Evolutionary conservation across 2,329 filamentous ascomycete genomes (phyloP).

Genomic region (Berkeleyomyces rouxiae): DNA sequence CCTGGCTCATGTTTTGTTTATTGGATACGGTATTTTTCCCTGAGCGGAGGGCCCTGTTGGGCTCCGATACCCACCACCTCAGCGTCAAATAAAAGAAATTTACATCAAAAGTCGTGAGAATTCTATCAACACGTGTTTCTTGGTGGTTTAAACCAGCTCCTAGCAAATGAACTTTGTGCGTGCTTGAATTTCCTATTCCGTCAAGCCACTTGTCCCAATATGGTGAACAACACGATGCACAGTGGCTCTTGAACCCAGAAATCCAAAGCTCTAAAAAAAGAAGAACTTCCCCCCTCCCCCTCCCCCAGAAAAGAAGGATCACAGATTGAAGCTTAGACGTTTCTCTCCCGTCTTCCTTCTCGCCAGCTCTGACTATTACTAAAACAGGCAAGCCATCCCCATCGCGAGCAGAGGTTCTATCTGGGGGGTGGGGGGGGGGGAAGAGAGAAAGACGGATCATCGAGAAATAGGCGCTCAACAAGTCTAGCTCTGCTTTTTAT

Average conservation of each 20-base stretch:
- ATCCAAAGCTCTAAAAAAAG: background rate
- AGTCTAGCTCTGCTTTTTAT: background rate
- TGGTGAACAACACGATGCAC: background rate
- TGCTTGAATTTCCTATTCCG: background rate
- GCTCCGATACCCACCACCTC: no score
- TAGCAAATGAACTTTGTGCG: no score
- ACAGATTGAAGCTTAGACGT: background rate
- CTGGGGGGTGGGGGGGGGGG: no score
- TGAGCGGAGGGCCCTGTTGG: no score
- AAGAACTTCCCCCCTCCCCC: background rate
- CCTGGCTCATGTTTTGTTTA: no score
- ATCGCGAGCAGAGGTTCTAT: background rate
- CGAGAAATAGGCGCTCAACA: background rate
- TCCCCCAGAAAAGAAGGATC: background rate
- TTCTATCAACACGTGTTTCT: constrained; percentile 17
- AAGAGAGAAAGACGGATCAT: no score
- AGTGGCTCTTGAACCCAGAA: background rate
- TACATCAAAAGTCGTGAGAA: background rate
- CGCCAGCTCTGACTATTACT: background rate
- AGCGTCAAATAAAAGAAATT: no score
- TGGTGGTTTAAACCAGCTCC: no score
- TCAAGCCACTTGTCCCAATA: constrained; percentile 1
- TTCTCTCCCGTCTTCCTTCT: background rate
- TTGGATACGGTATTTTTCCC: no score
- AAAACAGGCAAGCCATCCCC: background rate